These are phyloP conservation scores for Xylariaceae sp. DNA, from an alignment of 2,329 filamentous ascomycete genomes.

Conservation along the genomic window DNA sequence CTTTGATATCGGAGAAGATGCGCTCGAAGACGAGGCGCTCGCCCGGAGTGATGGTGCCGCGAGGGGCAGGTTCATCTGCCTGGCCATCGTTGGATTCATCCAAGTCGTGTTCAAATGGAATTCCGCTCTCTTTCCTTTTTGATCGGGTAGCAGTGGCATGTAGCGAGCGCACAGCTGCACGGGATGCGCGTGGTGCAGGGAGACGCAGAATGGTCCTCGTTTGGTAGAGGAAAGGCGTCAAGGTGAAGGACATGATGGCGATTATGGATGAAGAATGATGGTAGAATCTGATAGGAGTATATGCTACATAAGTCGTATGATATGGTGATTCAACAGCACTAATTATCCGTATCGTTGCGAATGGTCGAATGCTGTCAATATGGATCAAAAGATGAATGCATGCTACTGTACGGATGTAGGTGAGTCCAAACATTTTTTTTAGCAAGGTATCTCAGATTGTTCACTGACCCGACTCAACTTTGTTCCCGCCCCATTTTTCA, in stretches of 20 bases:
- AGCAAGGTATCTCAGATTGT: no score
- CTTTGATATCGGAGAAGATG: constrained; percentile 57
- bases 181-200: constrained; percentile 27
- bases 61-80: constrained; percentile 19
- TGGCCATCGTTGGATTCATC: constrained; percentile 9
- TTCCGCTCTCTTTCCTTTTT: constrained; percentile 24
- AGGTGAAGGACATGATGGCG: constrained; percentile 42
- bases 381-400: no score
- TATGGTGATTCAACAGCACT: no score
- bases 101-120: constrained; percentile 50
- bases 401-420: no score
- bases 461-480: no score
- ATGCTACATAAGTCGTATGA: background rate
- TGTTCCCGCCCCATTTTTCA: no score
- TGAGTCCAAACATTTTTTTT: no score
- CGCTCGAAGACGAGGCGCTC: constrained; percentile 49
- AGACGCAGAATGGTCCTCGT: constrained; percentile 56
- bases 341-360: no score
- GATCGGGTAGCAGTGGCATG: constrained; percentile 18
- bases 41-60: constrained; percentile 51
- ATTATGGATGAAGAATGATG: background rate
- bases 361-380: no score
- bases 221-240: constrained; percentile 68
- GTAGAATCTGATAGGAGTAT: background rate
- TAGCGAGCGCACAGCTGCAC: constrained; percentile 20